Evolutionary conservation across 805 yeast genomes (phyloP), one percentile per base, ranked within the genome.

Genomic region (Tetrapisispora phaffii): DNA sequence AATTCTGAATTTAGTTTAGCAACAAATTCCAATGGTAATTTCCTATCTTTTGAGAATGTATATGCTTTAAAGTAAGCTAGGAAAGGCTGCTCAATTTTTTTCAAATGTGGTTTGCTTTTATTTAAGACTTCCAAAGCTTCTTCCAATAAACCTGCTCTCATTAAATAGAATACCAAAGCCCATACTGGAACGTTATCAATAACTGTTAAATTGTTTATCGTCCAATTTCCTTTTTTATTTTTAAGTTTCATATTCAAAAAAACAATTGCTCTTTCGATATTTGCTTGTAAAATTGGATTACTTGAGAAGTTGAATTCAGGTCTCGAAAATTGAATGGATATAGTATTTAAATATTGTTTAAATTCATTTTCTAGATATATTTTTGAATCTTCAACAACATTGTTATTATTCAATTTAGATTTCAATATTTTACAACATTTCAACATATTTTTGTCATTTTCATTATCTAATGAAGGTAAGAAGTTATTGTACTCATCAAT

Each of bases 141-240:
- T 39, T 77, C 69, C 50, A 76, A 67, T 51, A 84, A 76, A 2
- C 98, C 97, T 3, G 90, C 80, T 57, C 98, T 79, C 42, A 93
- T 62, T 49, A 90, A 69, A 63, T 85, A 90, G 60, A 83, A 93
- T 10, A 93, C 66, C 33, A 87, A 67, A 0, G 96, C 96, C 98
- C 98, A 90, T n/a, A 93, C 76, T 9, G 97, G 97, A 1, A 76
- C 70, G 16, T 88, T 88, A 63, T 90, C 89, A 21, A 87, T 80
- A 44, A 82, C 67, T 34, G 82, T 73, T 40, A 84, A 55, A 48
- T 75, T 74, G n/a, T 71, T 68, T 32, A 73, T 54, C 45, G 71
- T 72, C 80, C 83, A 73, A 28, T 69, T 64, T 19, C 69, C 71
- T 44, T 67, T 67, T 48, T 62, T 65, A 58, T 64, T 76, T 55